Evolutionary conservation across 2,329 filamentous ascomycete species (phyloP), one percentile per base, ranked within the genome.

Genomic region (Sclerotinia subarctica): DNA sequence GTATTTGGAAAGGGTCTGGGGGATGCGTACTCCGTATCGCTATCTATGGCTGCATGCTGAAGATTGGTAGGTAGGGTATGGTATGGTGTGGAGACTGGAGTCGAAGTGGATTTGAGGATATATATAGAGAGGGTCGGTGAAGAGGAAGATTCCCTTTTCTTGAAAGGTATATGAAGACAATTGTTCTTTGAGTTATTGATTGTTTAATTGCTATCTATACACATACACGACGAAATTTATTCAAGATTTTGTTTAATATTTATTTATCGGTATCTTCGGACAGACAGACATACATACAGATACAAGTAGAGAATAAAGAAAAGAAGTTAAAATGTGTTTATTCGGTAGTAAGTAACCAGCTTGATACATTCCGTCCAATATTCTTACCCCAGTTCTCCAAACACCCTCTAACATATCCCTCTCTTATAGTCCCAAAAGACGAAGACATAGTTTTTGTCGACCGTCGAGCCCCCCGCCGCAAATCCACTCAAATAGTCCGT

Each of bases 381-480:
- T 29, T 19, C 7, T 19, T n/a, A 24, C n/a, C 19, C 13, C 29
- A 19, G 38, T 38, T 24, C 5, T n/a, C 29, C 29, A 32, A 35
- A 35, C 8, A 10, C 7, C 42, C 15, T 38, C 53, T 66, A 49
- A 66, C 64, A 59, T 49, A 29, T 10, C 24, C n/a, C 29, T 29
- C 5, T 32, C 17, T 21, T 24, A 32, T 15, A 67, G 64, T 67
- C 17, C 64, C 64, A 7, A 67, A 67, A 67, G 54, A 60, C 46
- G 64, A 67, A 49, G 54, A 59, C 7, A 62, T 67, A 60, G 64
- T 67, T 29, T 67, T 67, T 47, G 64, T 67, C 13, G 64, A 67
- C 24, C 64, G 56, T 2, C 64, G 56, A 5, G 35, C 46, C 3
- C 54, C 64, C 35, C 64, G 64, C n/a, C 64, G 8, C 32, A 59